phyloP scores from a whole-genome alignment of 1,284 basidiomycete genomes.

The Cutaneotrichosporon cavernicola region DNA sequence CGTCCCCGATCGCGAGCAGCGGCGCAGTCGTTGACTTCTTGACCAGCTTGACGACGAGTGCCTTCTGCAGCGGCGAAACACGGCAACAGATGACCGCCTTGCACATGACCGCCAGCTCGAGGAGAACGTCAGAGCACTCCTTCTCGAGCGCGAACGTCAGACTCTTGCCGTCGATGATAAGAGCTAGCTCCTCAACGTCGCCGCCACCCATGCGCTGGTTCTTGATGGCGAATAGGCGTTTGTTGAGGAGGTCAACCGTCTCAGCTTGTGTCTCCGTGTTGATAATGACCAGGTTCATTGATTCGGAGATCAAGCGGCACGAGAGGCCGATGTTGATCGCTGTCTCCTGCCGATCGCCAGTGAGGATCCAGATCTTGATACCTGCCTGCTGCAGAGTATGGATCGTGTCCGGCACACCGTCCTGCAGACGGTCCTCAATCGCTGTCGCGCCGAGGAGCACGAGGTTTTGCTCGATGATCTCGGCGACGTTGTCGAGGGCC shows the following conservation, averaged over 20 bases:
- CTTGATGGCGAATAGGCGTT: conserved; percentile 86
- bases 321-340: conserved; percentile 99
- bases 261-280: conserved; percentile 84
- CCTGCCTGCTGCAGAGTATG: conserved; percentile 96
- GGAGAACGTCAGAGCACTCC: conserved; percentile 79
- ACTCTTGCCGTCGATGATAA: conserved; percentile 96
- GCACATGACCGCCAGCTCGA: conserved; percentile 96
- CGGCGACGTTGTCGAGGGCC: conserved; percentile 89
- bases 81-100: conserved; percentile 62
- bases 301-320: conserved; percentile 93
- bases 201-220: conserved; percentile 78
- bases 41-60: conserved; percentile 95
- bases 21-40: conserved; percentile 93
- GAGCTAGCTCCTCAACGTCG: conserved; percentile 89
- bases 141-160: conserved; percentile 90
- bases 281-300: conserved; percentile 95
- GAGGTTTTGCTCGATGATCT: conserved; percentile 92
- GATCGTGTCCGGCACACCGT: conserved; percentile 97
- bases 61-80: conserved; percentile 97
- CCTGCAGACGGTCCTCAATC: conserved; percentile 97
- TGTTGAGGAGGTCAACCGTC: conserved; percentile 84
- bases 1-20: conserved; percentile 81
- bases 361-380: conserved; percentile 99
- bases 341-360: conserved; percentile 97
- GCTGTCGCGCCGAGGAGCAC: conserved; percentile 93